These are phyloP conservation scores for Russula dissimulans DNA, from an alignment of 768 basidiomycete species.

Conservation along the genomic window DNA sequence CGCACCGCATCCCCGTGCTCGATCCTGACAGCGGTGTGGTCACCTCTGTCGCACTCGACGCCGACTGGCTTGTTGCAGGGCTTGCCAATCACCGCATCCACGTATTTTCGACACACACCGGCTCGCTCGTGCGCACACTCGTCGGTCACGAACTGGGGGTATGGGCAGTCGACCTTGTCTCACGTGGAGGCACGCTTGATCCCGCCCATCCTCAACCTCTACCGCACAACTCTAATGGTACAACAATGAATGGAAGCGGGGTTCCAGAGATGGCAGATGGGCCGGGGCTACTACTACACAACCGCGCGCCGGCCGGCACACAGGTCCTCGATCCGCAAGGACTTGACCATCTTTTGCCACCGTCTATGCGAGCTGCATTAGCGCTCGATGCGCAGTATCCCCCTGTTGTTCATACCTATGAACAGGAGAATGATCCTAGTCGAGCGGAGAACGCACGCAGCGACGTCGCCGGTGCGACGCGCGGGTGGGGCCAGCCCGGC, in stretches of 20 bases:
- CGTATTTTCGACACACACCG: constrained; percentile 73
- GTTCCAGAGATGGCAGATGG: constrained; percentile 12
- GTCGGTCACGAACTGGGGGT: constrained; percentile 85
- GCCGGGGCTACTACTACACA: constrained; percentile 8
- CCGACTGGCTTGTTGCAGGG: constrained; percentile 78
- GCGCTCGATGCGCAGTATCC: constrained; percentile 31
- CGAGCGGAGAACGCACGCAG: constrained; percentile 24
- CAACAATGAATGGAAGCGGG: neutral
- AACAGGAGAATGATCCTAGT: neutral
- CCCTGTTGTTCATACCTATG: neutral
- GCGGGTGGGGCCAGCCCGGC: constrained; percentile 85
- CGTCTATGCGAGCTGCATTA: constrained; percentile 39
- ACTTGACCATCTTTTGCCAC: constrained; percentile 27
- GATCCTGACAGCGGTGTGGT: constrained; percentile 56
- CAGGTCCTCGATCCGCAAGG: constrained; percentile 8
- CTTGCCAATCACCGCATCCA: constrained; percentile 81
- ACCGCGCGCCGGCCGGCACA: constrained; percentile 14
- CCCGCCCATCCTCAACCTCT: constrained; percentile 6
- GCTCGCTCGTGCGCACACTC: constrained; percentile 67
- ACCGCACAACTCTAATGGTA: neutral
- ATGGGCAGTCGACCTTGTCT: constrained; percentile 81
- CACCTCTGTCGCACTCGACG: constrained; percentile 79
- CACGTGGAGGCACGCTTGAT: constrained; percentile 41
- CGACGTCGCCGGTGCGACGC: constrained; percentile 53
- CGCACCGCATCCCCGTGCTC: constrained; percentile 21